Percentiles rank a stretch among this genome's conserved stretches.
phyloP scores from a whole-genome alignment of 768 basidiomycete species.

The Lactarius quietus region DNA sequence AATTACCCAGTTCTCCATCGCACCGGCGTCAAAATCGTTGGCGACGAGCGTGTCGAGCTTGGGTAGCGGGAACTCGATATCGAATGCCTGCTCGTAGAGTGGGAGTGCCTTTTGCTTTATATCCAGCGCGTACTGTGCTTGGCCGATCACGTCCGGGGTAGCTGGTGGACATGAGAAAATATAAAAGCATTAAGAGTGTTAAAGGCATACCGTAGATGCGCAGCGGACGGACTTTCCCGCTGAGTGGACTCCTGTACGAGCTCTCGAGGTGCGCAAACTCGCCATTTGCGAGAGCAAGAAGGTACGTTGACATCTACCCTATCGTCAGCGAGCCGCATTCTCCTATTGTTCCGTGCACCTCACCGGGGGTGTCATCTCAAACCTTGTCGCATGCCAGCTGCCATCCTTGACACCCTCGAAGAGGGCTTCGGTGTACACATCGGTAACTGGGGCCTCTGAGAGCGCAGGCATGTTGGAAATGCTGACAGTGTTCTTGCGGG shows the following conservation, averaged over 20 bases:
- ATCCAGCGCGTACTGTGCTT: constrained; percentile 83
- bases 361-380: constrained; percentile 72
- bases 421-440: constrained; percentile 23
- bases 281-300: constrained; percentile 86
- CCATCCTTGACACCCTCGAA: constrained; percentile 33
- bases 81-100: constrained; percentile 89
- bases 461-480: constrained; percentile 83
- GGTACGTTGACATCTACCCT: constrained; percentile 73
- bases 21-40: constrained; percentile 83
- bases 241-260: constrained; percentile 74
- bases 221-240: constrained; percentile 76
- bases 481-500: constrained; percentile 68
- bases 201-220: constrained; percentile 66
- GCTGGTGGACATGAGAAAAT: constrained; percentile 39
- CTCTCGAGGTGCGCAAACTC: constrained; percentile 69
- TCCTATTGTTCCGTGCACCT: constrained; percentile 9
- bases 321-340: neutral
- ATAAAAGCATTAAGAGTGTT: neutral
- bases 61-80: constrained; percentile 88
- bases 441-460: constrained; percentile 46
- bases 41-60: constrained; percentile 94
- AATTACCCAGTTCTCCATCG: constrained; percentile 87
- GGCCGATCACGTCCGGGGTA: constrained; percentile 77
- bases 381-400: constrained; percentile 79
- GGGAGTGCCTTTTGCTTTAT: constrained; percentile 80